These are phyloP conservation scores for Cenchrus fungigraminus DNA, from an alignment of 176 grass and related monocot genomes.

Conservation along the genomic window DNA sequence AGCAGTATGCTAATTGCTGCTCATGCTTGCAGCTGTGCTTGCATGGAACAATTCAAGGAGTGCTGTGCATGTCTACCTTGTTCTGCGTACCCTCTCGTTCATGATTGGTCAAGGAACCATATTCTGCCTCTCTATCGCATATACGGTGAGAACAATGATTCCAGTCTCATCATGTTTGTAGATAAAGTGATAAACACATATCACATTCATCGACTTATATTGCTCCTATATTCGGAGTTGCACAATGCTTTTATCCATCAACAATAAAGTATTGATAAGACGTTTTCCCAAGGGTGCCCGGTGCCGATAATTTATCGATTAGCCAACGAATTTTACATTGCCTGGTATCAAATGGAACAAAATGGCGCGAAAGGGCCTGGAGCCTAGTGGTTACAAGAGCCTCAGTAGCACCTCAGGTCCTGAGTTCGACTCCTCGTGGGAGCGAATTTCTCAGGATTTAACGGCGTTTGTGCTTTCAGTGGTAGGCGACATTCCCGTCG, in stretches of 20 bases:
- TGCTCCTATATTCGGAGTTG: not conserved
- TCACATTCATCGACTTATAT: not conserved
- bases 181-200: not conserved
- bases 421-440: no score
- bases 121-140: slow-evolving; percentile 64
- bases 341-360: no score
- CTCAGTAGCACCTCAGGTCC: no score
- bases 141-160: slow-evolving; percentile 49
- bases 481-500: no score
- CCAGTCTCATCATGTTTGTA: not conserved
- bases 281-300: not conserved
- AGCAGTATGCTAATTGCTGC: not conserved
- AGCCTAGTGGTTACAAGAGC: no score
- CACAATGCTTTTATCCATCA: not conserved
- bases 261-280: not conserved
- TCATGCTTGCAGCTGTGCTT: slow-evolving; percentile 64
- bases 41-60: slow-evolving; percentile 60
- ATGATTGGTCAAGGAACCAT: slow-evolving; percentile 82
- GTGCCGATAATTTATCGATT: not conserved
- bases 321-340: not conserved
- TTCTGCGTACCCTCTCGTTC: slow-evolving; percentile 63
- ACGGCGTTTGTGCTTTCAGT: no score
- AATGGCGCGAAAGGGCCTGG: no score
- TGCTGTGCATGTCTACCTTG: slow-evolving; percentile 56
- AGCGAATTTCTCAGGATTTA: no score